A percentile compares a stretch with the other conserved stretches of the same genome.
phyloP scores from a whole-genome alignment of 2,329 filamentous ascomycete species.

The Neopestalotiopsis sp. region DNA sequence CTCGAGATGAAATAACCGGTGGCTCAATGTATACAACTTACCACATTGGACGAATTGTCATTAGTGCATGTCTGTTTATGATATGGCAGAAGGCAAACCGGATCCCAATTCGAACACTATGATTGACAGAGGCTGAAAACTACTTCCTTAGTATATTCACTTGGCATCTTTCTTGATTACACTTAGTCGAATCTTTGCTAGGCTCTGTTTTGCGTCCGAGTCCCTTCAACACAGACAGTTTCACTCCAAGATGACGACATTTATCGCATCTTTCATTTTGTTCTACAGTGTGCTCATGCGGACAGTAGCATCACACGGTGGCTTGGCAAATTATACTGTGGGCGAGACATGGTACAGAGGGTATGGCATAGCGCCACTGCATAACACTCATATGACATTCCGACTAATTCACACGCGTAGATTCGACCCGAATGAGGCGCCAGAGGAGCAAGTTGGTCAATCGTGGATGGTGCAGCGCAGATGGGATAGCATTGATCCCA shows the following conservation, averaged over 20 bases:
- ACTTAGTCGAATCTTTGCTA: background rate
- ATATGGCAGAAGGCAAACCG: no score
- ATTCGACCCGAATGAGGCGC: constrained; percentile 39
- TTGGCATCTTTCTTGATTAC: background rate
- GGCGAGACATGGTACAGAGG: constrained; percentile 47
- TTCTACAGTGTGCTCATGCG: background rate
- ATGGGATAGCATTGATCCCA: constrained; percentile 45
- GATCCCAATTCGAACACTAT: background rate
- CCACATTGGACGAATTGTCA: background rate
- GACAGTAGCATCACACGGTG: constrained; percentile 39
- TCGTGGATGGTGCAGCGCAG: constrained; percentile 45
- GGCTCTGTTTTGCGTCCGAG: background rate
- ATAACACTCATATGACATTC: background rate
- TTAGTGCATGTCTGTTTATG: no score
- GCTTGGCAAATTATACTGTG: constrained; percentile 46
- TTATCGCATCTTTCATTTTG: background rate
- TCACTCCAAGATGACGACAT: background rate
- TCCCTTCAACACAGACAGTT: background rate
- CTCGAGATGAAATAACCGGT: background rate
- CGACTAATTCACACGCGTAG: constrained; percentile 25
- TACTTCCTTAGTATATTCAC: background rate
- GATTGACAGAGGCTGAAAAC: background rate
- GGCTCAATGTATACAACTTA: background rate
- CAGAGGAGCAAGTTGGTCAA: constrained; percentile 39
- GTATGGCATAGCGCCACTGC: constrained; percentile 28